Evolutionary conservation across 768 basidiomycete species (phyloP).

Genomic region (Podaxis mareebaensis): DNA sequence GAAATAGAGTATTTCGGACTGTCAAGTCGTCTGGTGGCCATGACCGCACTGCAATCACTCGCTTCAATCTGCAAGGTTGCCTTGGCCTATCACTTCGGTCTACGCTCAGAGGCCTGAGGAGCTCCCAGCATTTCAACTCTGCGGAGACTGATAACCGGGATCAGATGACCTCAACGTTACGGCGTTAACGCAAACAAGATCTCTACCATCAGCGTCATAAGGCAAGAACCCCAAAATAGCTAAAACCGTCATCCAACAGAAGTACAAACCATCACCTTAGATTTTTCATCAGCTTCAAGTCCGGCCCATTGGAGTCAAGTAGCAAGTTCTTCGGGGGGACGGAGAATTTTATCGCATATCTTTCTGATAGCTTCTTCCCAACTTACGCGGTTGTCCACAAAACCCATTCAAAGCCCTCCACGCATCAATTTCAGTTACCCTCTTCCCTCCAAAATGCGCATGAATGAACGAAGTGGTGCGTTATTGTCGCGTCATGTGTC

Average conservation of each 20-base stretch:
- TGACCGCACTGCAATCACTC: neutral
- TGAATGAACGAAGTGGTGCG: neutral
- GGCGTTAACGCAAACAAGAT: no score
- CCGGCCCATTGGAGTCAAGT: neutral
- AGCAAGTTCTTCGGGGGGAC: neutral
- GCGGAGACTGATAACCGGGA: no score
- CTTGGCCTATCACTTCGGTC: no score
- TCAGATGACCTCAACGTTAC: no score
- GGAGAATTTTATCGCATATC: neutral
- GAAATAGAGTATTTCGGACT: neutral
- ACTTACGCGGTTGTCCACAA: neutral
- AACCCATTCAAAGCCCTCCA: neutral
- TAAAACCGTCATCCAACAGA: no score
- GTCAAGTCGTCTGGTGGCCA: neutral
- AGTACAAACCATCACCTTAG: no score
- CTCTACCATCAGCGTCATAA: no score
- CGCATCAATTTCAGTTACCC: neutral
- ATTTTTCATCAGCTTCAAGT: no score
- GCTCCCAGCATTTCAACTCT: no score
- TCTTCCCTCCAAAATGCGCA: neutral
- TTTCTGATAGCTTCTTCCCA: neutral
- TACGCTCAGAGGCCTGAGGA: no score
- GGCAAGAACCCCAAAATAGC: no score
- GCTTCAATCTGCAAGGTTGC: no score
- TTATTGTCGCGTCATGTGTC: conserved; percentile 17